A percentile compares a stretch with the other conserved stretches of the same genome.
These are phyloP conservation scores for Penicillium macrosclerotiorum DNA, from an alignment of 495 filamentous ascomycete genomes.

Conservation along the genomic window DNA sequence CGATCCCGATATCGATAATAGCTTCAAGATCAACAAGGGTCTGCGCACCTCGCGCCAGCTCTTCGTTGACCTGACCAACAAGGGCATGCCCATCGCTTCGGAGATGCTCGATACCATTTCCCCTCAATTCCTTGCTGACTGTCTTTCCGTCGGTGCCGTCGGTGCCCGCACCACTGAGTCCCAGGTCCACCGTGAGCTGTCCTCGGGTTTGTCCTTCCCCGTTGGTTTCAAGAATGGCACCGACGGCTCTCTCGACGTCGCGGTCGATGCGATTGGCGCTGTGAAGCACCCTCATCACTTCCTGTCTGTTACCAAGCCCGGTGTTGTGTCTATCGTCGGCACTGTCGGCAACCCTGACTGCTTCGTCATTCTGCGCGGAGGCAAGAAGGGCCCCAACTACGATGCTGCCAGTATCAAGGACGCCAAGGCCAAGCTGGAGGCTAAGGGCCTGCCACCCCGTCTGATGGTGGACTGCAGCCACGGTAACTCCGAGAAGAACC, in stretches of 20 bases:
- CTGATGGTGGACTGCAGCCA: constrained; percentile 99
- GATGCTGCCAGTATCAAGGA: constrained; percentile 78
- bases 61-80: constrained; percentile 89
- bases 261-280: constrained; percentile 94
- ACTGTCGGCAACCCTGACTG: constrained; percentile 97
- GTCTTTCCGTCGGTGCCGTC: constrained; percentile 87
- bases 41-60: constrained; percentile 82
- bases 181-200: constrained; percentile 92
- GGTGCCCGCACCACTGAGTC: constrained; percentile 94
- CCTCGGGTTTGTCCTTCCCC: constrained; percentile 91
- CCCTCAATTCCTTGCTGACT: constrained; percentile 95
- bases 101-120: constrained; percentile 99
- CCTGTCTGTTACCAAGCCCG: constrained; percentile 96
- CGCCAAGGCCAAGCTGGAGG: constrained; percentile 66
- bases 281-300: constrained; percentile 95
- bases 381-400: constrained; percentile 92
- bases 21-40: constrained; percentile 98
- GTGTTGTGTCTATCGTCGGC: constrained; percentile 92
- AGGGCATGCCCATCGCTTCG: constrained; percentile 96
- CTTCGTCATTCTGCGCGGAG: constrained; percentile 95
- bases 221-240: constrained; percentile 99
- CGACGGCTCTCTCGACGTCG: constrained; percentile 84
- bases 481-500: constrained; percentile 92
- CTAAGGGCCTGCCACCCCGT: constrained; percentile 64
- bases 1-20: constrained; percentile 97